Evolutionary conservation across 2,329 filamentous ascomycete genomes (phyloP), one percentile per base, ranked within the genome.

Genomic region (Hymenotorrendiella dingleyae): DNA sequence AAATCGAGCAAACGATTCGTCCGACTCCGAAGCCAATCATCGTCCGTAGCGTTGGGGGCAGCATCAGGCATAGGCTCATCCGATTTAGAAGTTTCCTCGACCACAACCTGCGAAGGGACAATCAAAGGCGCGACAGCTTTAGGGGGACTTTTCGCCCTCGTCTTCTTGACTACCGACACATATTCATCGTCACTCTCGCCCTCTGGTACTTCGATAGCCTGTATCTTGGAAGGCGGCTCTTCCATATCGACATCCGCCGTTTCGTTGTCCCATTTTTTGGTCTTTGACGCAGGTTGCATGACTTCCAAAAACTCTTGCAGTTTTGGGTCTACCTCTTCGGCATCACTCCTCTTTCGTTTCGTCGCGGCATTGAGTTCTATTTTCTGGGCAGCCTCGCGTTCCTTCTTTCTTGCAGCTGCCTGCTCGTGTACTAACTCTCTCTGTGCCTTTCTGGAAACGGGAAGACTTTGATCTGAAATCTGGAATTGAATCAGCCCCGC

Each of bases 1-100:
- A 97, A 70, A 62, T 91, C 93, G 38, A 96, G 72, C 36, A 94
- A 69, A 56, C 91, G 78, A 65, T 83, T 96, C 11, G 90, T 97
- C 54, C 86, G 80, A 49, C 86, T 91, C 45, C 91, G 81, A 54
- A 96, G 72, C 93, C 93, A 98, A 64, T 97, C 90, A 47, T 83
- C 80, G 17, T 81, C 71, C 38, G 69, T 68, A 34, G 67, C 61
- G 23, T 42, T 43, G 8, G 38, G 36, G 28, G 47, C 57, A 17
- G 40, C 19, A 20, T 53, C 40, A 51, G 52, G 34, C 54, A 20
- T 50, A 20, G 55, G 52, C 32, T 57, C 49, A 39, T 58, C 53
- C 42, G 53, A 50, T 14, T 23, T 12, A 7, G 32, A 36, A 17
- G 38, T 12, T 33, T 49, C 43, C 6, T 43, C 39, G 2, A 48